These are phyloP conservation scores for Globisporangium cystogenes DNA, from an alignment of 352 stramenopile species.

Conservation along the genomic window DNA sequence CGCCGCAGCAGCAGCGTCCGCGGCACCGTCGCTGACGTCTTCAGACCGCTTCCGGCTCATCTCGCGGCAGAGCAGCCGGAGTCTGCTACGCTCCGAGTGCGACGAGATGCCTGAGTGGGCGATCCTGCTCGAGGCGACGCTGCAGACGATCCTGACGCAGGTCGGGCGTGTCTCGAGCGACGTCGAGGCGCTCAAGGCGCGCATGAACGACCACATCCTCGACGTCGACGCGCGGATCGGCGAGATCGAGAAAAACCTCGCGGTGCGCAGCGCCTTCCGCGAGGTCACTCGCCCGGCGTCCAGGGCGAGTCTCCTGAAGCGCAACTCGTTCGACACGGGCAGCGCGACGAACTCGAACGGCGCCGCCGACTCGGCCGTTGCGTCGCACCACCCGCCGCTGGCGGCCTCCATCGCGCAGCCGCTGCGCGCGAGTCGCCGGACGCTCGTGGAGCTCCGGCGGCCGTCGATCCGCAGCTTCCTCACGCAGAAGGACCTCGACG, in stretches of 20 bases:
- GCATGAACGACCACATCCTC: conserved; percentile 40
- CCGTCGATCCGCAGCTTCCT: conserved; percentile 61
- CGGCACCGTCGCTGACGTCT: conserved; percentile 1
- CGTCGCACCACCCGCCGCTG: not conserved
- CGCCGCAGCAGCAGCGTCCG: conserved; percentile 2
- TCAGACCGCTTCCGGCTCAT: not conserved
- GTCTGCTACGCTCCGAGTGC: conserved; percentile 4
- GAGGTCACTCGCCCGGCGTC: conserved; percentile 29
- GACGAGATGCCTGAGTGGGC: conserved; percentile 40
- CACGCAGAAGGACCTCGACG: conserved; percentile 47
- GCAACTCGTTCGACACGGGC: conserved; percentile 6
- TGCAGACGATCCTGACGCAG: conserved; percentile 50
- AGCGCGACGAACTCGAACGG: too few species aligned
- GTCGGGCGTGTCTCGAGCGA: conserved; percentile 47
- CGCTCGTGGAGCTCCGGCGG: conserved; percentile 14
- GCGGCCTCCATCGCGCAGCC: not conserved
- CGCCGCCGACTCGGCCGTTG: not conserved
- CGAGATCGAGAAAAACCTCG: conserved; percentile 41
- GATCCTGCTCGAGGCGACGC: conserved; percentile 36
- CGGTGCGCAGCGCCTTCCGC: conserved; percentile 41
- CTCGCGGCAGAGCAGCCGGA: conserved; percentile 1
- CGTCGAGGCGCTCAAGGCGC: conserved; percentile 39
- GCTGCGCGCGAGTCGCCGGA: not conserved
- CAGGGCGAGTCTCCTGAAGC: conserved; percentile 15
- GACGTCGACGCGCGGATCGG: conserved; percentile 27